Conservation (phyloP, 805 yeast species). For the Yamadazyma akitaensis region DNA sequence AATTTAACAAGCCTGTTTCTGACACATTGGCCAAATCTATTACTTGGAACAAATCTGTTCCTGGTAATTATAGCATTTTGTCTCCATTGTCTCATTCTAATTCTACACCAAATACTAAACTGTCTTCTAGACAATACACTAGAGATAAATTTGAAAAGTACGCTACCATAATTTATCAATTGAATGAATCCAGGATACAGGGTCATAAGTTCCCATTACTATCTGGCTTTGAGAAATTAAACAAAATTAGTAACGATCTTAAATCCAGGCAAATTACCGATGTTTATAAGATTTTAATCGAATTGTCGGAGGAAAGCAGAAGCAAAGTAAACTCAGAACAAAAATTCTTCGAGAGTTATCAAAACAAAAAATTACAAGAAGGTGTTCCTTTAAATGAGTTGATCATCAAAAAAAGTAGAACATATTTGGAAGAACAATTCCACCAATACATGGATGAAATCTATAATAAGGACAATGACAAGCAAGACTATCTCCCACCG, state of each 20-base stretch:
- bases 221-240: constrained; percentile 56
- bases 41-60: constrained; percentile 33
- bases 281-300: constrained; percentile 64
- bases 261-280: constrained; percentile 71
- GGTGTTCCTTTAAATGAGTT: constrained; percentile 36
- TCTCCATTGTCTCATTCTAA: constrained; percentile 24
- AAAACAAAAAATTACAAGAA: constrained; percentile 10
- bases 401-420: constrained; percentile 53
- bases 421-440: constrained; percentile 73
- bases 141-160: constrained; percentile 67
- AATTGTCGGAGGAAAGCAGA: constrained; percentile 39
- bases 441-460: constrained; percentile 67
- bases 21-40: constrained; percentile 18
- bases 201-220: constrained; percentile 54
- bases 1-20: neutral
- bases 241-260: constrained; percentile 55
- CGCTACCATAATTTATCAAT: constrained; percentile 65
- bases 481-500: constrained; percentile 44
- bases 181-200: constrained; percentile 66
- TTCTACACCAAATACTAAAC: constrained; percentile 1
- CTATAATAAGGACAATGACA: constrained; percentile 52
- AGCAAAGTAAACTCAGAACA: constrained; percentile 34
- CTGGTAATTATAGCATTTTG: constrained; percentile 31
- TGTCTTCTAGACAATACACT: constrained; percentile 29
- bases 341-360: constrained; percentile 25